phyloP scores from a whole-genome alignment of 352 stramenopile genomes.

The Globisporangium orthogonon region DNA sequence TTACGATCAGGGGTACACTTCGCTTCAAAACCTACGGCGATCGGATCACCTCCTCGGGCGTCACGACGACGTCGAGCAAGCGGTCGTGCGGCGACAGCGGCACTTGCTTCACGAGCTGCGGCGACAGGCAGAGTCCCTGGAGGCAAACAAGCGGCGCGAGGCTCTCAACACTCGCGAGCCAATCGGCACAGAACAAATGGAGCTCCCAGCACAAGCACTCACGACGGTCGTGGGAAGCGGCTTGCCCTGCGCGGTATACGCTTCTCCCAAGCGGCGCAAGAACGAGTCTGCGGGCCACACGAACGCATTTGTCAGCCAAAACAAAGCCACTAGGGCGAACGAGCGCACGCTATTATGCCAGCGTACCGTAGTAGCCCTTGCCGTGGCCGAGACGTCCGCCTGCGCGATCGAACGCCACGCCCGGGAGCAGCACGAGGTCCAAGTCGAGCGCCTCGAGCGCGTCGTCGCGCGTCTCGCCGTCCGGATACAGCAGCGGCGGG shows the following conservation, averaged over 20 bases:
- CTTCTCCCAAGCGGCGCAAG: conserved; percentile 47
- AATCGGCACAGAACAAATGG: neutral
- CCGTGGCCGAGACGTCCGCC: conserved; percentile 82
- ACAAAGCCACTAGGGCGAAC: too few relatives aligned
- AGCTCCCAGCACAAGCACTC: neutral
- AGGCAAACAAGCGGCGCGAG: neutral
- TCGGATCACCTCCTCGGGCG: conserved; percentile 14
- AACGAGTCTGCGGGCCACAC: conserved; percentile 46
- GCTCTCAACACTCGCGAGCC: too few relatives aligned
- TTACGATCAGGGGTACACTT: too few relatives aligned
- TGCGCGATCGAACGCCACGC: conserved; percentile 69
- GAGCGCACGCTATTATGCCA: neutral
- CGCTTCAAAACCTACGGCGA: too few relatives aligned
- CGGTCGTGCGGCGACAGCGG: conserved; percentile 56
- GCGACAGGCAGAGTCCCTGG: conserved; percentile 59
- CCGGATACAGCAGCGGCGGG: conserved; percentile 28
- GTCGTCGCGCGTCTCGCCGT: conserved; percentile 27
- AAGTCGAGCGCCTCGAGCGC: conserved; percentile 42
- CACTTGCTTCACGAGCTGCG: conserved; percentile 58
- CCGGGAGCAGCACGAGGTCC: conserved; percentile 78
- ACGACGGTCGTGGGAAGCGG: conserved; percentile 52
- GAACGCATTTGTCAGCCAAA: neutral
- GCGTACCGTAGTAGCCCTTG: conserved; percentile 84
- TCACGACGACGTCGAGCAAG: conserved; percentile 64
- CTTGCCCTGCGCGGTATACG: conserved; percentile 28